Evolutionary conservation across 2,329 filamentous ascomycete genomes (phyloP).

Genomic region (Zarea fungicola): DNA sequence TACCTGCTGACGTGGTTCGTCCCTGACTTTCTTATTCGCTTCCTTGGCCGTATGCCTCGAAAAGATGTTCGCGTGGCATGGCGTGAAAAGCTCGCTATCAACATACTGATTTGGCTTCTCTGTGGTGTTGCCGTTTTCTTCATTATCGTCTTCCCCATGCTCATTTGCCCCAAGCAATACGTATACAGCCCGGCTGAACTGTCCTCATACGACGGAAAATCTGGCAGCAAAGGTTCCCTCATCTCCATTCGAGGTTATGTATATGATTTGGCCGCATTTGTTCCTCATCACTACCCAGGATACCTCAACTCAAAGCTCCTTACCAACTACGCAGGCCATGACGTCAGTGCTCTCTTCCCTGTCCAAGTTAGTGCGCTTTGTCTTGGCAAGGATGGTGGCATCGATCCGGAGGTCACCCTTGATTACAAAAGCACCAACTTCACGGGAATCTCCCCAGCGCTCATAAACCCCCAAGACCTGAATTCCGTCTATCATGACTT

Average conservation of each 20-base stretch:
- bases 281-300: constrained; percentile 66
- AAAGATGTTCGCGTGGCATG: constrained; percentile 91
- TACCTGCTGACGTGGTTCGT: constrained; percentile 81
- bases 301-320: constrained; percentile 55
- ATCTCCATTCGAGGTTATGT: constrained; percentile 84
- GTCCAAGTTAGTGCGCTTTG: constrained; percentile 92
- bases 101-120: constrained; percentile 89
- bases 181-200: constrained; percentile 80
- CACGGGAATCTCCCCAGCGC: constrained; percentile 54
- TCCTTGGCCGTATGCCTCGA: constrained; percentile 77
- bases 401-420: constrained; percentile 70
- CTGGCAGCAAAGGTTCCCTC: constrained; percentile 55
- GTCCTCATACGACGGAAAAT: constrained; percentile 65
- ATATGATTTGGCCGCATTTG: constrained; percentile 72
- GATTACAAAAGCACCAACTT: constrained; percentile 78
- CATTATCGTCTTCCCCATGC: constrained; percentile 76
- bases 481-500: constrained; percentile 91
- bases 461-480: constrained; percentile 61
- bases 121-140: constrained; percentile 79
- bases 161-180: constrained; percentile 89
- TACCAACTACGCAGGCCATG: constrained; percentile 76
- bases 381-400: constrained; percentile 61
- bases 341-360: constrained; percentile 86
- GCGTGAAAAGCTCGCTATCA: constrained; percentile 97
- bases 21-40: constrained; percentile 75